Percentiles rank a stretch among this genome's conserved stretches.
phyloP scores from a whole-genome alignment of 2,329 filamentous ascomycete genomes.

The Leptographium lundbergii region DNA sequence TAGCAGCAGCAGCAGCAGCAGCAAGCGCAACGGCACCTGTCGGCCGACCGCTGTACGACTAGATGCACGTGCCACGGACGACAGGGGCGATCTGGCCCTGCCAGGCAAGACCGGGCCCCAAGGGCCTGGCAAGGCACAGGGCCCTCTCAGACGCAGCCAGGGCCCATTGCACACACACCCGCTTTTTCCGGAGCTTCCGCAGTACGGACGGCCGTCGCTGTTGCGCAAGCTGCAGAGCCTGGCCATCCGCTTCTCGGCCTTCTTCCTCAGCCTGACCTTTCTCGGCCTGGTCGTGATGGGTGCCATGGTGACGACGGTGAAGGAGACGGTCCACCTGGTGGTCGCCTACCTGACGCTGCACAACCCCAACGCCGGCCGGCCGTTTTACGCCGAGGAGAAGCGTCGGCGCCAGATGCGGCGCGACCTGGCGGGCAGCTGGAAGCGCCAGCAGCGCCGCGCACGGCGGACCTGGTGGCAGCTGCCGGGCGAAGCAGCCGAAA shows the following conservation, averaged over 20 bases:
- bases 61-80: background rate
- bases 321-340: slow-evolving; percentile 32
- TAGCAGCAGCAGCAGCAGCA: too few species aligned
- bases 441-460: slow-evolving; percentile 13
- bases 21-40: background rate
- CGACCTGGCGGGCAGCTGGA: slow-evolving; percentile 52
- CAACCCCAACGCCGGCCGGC: slow-evolving; percentile 46
- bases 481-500: background rate
- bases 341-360: slow-evolving; percentile 43
- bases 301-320: slow-evolving; percentile 55
- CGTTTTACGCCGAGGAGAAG: slow-evolving; percentile 63
- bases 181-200: slow-evolving; percentile 70
- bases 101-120: background rate
- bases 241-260: slow-evolving; percentile 54
- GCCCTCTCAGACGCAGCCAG: slow-evolving; percentile 31
- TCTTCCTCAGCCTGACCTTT: slow-evolving; percentile 66
- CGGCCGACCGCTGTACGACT: background rate
- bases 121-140: background rate
- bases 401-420: slow-evolving; percentile 42
- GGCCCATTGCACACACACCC: slow-evolving; percentile 51
- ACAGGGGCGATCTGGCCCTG: background rate
- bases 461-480: background rate
- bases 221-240: slow-evolving; percentile 53
- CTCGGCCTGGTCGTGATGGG: slow-evolving; percentile 64
- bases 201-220: slow-evolving; percentile 63